Base-by-base conservation (phyloP, 495 filamentous ascomycete species). In the Hypoxylon trugodes region DNA sequence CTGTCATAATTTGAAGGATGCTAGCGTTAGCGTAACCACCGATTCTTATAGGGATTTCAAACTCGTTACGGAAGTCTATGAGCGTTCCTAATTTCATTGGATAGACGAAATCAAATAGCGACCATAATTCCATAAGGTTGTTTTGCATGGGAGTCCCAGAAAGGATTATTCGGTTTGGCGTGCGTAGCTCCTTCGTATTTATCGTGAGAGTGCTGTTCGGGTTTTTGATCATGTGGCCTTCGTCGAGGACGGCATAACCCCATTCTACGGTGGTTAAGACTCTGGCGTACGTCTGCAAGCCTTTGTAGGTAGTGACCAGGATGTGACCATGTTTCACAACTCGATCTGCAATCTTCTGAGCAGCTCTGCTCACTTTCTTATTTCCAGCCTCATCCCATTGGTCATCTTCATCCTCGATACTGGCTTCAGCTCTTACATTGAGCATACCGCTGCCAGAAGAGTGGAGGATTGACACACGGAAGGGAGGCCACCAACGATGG, bases 141-240 rank as follows among this genome's bases (percentile, higher is more conserved):
- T 98, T 98, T 75, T 98, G 95, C 82, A 98, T 96, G 1, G 95
- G 95, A 0, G 95, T 98, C 6, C 95, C 95, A 0, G 95, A 97
- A 4, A 98, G 80, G 57, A 98, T 98, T 46, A 98, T 80, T 21
- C 95, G 87, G 70, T 98, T 93, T 2, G 87, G 81, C 5, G 95
- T 98, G 26, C 87, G 82, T 10, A 98, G 80, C 67, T 96, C 90
- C 71, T 98, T 98, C 82, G 90, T 96, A 66, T 90, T 89, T 42
- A 97, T 89, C 0, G 95, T 96, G 53, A 97, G 93, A 0, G 86
- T 87, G 3, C 93, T 90, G 68, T 98, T 93, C 1, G 95, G 95
- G 69, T 98, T 98, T 16, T 93, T 87, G 60, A 98, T 98, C 75
- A 96, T 97, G 75, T 98, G 95, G 7, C 95, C 95, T 80, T 98